A percentile compares a stretch with the other conserved stretches of the same genome.
These are phyloP conservation scores for Triangularia verruculosa DNA, from an alignment of 2,329 filamentous ascomycete species.

Conservation along the genomic window DNA sequence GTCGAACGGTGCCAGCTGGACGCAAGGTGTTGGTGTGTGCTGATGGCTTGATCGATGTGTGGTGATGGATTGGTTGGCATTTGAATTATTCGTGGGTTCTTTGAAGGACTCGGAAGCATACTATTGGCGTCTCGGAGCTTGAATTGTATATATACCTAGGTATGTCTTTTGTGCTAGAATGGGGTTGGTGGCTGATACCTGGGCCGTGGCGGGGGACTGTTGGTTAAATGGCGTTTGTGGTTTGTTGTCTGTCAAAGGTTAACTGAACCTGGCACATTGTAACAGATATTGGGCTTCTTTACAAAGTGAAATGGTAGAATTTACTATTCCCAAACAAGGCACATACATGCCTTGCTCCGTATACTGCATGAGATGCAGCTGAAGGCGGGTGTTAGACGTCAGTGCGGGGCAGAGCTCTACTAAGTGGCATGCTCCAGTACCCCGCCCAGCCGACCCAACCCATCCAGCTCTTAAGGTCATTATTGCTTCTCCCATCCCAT, in stretches of 20 bases:
- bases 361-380: not conserved
- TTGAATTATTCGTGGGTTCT: too few relatives aligned
- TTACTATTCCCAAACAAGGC: too few relatives aligned
- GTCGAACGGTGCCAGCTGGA: not conserved
- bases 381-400: not conserved
- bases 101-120: not conserved
- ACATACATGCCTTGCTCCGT: not conserved
- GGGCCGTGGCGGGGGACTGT: too few relatives aligned
- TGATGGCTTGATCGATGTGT: not conserved
- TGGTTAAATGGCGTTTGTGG: not conserved
- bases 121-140: not conserved
- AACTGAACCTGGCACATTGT: not conserved
- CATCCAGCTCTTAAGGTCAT: not conserved
- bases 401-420: slow-evolving; percentile 5
- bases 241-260: not conserved
- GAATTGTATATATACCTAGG: not conserved
- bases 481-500: not conserved
- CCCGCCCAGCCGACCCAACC: not conserved
- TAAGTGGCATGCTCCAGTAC: not conserved
- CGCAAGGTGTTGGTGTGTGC: not conserved
- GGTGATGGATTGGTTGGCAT: not conserved
- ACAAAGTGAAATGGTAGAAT: not conserved
- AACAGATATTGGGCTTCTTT: not conserved
- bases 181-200: not conserved
- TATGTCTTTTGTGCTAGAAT: not conserved